Evolutionary conservation across 2,329 filamentous ascomycete species (phyloP).

Genomic region (Incumbomyces lentus): DNA sequence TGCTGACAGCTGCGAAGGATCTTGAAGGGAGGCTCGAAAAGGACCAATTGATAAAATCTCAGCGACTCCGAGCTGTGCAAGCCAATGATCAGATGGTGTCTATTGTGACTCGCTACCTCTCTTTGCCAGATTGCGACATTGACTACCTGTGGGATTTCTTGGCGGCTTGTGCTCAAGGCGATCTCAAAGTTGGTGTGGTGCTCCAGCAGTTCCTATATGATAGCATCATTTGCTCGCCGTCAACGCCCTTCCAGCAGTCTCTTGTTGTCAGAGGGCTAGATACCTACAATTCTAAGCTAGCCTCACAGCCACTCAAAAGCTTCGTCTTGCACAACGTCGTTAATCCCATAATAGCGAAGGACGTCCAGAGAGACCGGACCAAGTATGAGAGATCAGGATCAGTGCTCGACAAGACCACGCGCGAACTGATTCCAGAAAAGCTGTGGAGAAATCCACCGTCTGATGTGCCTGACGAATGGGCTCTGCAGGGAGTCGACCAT

Average conservation of each 20-base stretch:
- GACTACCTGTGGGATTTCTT: slow-evolving; percentile 78
- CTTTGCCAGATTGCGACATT: slow-evolving; percentile 58
- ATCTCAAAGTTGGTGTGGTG: slow-evolving; percentile 65
- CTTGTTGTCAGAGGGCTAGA: slow-evolving; percentile 80
- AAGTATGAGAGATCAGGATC: slow-evolving; percentile 50
- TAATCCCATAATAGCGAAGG: slow-evolving; percentile 93
- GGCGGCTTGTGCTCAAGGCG: slow-evolving; percentile 70
- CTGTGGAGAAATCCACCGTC: slow-evolving; percentile 86
- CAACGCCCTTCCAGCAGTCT: slow-evolving; percentile 74
- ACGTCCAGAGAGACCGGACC: slow-evolving; percentile 74
- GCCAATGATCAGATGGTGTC: slow-evolving; percentile 78
- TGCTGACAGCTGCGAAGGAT: slow-evolving; percentile 60
- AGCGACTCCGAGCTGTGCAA: slow-evolving; percentile 80
- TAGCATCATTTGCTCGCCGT: slow-evolving; percentile 71
- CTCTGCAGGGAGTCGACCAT: slow-evolving; percentile 82
- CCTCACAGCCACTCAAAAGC: slow-evolving; percentile 80
- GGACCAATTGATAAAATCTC: slow-evolving; percentile 57
- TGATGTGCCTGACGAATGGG: slow-evolving; percentile 71
- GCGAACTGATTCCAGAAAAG: slow-evolving; percentile 81
- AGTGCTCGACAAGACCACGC: slow-evolving; percentile 75
- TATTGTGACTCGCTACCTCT: slow-evolving; percentile 71
- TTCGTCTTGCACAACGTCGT: slow-evolving; percentile 87
- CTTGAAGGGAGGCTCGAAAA: slow-evolving; percentile 63
- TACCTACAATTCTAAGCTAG: slow-evolving; percentile 66
- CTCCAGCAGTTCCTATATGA: slow-evolving; percentile 77